A percentile compares a stretch with the other conserved stretches of the same genome.
Conservation (phyloP, 768 basidiomycete species). For the Phaffia tasmanica region DNA sequence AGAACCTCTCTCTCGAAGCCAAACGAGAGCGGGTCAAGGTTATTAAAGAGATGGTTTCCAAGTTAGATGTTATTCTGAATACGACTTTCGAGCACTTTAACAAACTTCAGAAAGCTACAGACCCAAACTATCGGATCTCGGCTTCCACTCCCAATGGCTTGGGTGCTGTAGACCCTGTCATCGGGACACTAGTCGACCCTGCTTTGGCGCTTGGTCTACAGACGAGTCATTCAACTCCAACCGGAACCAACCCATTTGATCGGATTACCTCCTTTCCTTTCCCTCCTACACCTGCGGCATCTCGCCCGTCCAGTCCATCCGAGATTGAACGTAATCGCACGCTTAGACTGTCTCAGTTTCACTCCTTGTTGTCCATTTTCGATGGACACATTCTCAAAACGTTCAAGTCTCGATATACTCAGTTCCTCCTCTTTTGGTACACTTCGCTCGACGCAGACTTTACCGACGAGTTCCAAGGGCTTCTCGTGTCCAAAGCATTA, state of each 20-base stretch:
- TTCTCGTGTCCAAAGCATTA: constrained; percentile 83
- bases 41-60: constrained; percentile 76
- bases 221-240: not conserved
- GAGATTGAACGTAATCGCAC: constrained; percentile 35
- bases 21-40: constrained; percentile 44
- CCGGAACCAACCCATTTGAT: not conserved
- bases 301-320: constrained; percentile 7
- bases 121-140: constrained; percentile 26
- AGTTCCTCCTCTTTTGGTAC: constrained; percentile 93
- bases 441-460: constrained; percentile 80
- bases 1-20: constrained; percentile 27
- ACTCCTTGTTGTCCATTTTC: constrained; percentile 81
- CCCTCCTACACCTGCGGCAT: constrained; percentile 5
- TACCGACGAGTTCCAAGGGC: constrained; percentile 83
- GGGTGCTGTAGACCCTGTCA: no score
- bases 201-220: not conserved
- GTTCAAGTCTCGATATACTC: constrained; percentile 93
- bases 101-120: constrained; percentile 25
- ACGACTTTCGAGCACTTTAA: constrained; percentile 75
- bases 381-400: constrained; percentile 87
- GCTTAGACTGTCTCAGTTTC: constrained; percentile 55
- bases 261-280: no score
- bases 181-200: no score
- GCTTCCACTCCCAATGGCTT: not conserved
- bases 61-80: constrained; percentile 77